phyloP scores from a whole-genome alignment of 176 grass and related monocot species.

The Echinochloa phyllopogon region DNA sequence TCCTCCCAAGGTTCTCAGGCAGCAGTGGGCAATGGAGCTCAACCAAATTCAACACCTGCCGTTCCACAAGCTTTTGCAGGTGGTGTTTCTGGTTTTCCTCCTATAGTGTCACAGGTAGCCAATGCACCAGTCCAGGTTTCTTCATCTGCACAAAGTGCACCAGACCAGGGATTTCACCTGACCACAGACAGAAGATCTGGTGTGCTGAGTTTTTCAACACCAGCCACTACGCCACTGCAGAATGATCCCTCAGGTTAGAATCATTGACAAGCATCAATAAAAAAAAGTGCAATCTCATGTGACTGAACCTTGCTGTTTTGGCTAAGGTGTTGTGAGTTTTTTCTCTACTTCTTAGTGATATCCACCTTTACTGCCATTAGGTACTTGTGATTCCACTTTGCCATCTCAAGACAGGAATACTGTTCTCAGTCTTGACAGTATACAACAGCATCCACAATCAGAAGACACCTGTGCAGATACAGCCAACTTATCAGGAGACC shows the following conservation, averaged over 20 bases:
- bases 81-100: slow-evolving; percentile 57
- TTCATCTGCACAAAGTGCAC: slow-evolving; percentile 43
- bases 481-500: slow-evolving; percentile 30
- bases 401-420: slow-evolving; percentile 31
- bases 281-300: slow-evolving; percentile 31
- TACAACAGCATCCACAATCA: slow-evolving; percentile 21
- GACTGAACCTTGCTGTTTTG: slow-evolving; percentile 5
- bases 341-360: background rate
- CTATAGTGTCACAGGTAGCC: slow-evolving; percentile 59
- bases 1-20: slow-evolving; percentile 47
- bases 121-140: slow-evolving; percentile 44
- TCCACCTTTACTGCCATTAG: slow-evolving; percentile 31
- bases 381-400: slow-evolving; percentile 28
- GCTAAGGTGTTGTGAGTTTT: background rate
- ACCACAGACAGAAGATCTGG: slow-evolving; percentile 34
- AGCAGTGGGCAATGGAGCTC: slow-evolving; percentile 39
- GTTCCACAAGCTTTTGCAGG: slow-evolving; percentile 58
- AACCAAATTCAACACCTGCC: slow-evolving; percentile 47
- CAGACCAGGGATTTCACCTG: slow-evolving; percentile 46
- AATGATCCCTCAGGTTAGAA: slow-evolving; percentile 33
- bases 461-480: slow-evolving; percentile 22
- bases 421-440: slow-evolving; percentile 14
- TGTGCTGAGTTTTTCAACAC: slow-evolving; percentile 15
- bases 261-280: background rate
- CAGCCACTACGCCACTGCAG: slow-evolving; percentile 20